These are phyloP conservation scores for Mortierella sp. DNA, from an alignment of 371 early-diverging fungal genomes.

Conservation along the genomic window DNA sequence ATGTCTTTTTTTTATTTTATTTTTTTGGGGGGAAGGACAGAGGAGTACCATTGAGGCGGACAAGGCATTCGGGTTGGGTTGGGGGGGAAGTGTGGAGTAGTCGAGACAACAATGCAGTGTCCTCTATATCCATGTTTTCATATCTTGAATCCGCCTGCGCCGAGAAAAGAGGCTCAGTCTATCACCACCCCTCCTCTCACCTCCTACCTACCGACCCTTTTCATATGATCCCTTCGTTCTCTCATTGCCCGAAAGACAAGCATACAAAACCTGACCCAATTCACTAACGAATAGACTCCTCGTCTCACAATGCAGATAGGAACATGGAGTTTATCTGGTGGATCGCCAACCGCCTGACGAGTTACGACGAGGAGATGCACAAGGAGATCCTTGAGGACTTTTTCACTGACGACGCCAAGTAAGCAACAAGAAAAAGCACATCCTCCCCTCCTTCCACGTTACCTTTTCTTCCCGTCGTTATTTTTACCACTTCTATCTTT, in stretches of 20 bases:
- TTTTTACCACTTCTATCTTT: neutral
- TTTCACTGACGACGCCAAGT: constrained; percentile 57
- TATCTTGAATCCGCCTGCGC: neutral
- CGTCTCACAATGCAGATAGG: constrained; percentile 17
- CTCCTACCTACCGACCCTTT: neutral
- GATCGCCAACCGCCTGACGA: constrained; percentile 53
- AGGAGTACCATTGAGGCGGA: neutral
- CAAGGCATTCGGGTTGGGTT: neutral
- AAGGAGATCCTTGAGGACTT: constrained; percentile 58
- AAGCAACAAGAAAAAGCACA: neutral
- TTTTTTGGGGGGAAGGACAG: neutral
- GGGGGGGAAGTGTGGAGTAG: constrained; percentile 3
- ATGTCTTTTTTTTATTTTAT: neutral
- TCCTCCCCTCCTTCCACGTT: neutral
- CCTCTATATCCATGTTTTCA: neutral
- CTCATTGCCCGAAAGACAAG: neutral
- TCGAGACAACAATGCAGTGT: neutral
- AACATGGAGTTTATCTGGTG: constrained; percentile 58
- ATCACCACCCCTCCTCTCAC: neutral
- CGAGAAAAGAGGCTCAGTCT: neutral
- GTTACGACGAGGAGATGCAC: constrained; percentile 56
- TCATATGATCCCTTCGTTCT: neutral
- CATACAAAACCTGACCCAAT: neutral
- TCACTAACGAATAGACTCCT: neutral
- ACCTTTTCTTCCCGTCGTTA: neutral